Percentiles rank a stretch among this genome's conserved stretches.
phyloP scores from a whole-genome alignment of 1,284 basidiomycete species.

The Somion occarium region DNA sequence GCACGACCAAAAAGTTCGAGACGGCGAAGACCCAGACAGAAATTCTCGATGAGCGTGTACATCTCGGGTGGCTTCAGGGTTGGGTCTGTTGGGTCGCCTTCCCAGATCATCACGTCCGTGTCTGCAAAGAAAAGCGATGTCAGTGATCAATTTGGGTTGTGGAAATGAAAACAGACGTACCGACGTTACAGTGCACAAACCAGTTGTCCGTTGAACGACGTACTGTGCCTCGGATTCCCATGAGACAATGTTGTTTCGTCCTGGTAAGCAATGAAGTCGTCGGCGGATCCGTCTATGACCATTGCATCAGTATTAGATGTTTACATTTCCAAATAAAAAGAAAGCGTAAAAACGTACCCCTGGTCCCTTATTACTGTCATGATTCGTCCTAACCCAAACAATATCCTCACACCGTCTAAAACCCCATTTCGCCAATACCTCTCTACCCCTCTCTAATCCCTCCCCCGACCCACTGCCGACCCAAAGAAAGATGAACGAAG shows the following conservation, averaged over 20 bases:
- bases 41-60: conserved; percentile 95
- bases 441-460: conserved; percentile 89
- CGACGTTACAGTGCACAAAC: conserved; percentile 98
- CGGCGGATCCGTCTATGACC: conserved; percentile 65
- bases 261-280: conserved; percentile 81
- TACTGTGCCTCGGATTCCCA: conserved; percentile 98
- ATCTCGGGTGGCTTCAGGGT: conserved; percentile 90
- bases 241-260: conserved; percentile 94
- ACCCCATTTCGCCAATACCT: conserved; percentile 91
- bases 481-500: conserved; percentile 95
- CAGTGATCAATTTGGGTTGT: not conserved
- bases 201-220: conserved; percentile 88
- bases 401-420: conserved; percentile 96
- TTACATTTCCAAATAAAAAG: no score
- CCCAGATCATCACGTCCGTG: conserved; percentile 96
- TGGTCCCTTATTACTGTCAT: conserved; percentile 60
- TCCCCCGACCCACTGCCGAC: conserved; percentile 89
- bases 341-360: conserved; percentile 41
- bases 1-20: conserved; percentile 87
- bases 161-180: conserved; percentile 35
- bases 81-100: conserved; percentile 76
- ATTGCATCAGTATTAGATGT: not conserved
- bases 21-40: conserved; percentile 90
- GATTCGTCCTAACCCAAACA: conserved; percentile 94
- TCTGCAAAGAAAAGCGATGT: conserved; percentile 38